Percentiles rank a stretch among this genome's conserved stretches.
phyloP scores from a whole-genome alignment of 148 eudicot genomes.

The Heliamphora exappendiculata region DNA sequence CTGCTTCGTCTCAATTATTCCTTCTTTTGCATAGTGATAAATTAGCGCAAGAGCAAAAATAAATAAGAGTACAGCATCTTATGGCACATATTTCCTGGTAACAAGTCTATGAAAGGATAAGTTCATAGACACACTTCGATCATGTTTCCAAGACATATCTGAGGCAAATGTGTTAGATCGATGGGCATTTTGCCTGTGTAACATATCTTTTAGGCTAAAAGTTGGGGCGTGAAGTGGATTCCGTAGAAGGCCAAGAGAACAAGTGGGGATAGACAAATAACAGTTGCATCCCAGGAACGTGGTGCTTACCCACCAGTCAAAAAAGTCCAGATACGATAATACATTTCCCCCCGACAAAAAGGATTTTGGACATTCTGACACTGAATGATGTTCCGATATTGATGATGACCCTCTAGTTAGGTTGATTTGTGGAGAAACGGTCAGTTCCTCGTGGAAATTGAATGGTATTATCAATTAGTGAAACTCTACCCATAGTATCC shows the following conservation, averaged over 20 bases:
- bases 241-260: not conserved
- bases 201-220: not conserved
- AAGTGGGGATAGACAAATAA: not conserved
- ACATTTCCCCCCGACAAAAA: not conserved
- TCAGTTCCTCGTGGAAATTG: not conserved
- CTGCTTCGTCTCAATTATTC: not conserved
- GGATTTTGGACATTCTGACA: not conserved
- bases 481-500: slow-evolving; percentile 3
- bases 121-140: not conserved
- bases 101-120: not conserved
- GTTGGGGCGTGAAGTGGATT: not conserved
- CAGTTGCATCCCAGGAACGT: not conserved
- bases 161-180: not conserved
- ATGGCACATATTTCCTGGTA: not conserved
- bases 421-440: not conserved
- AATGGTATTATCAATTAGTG: not conserved
- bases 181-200: not conserved
- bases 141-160: not conserved
- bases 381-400: not conserved
- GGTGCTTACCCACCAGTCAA: not conserved
- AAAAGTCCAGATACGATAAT: not conserved
- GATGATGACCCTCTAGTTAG: not conserved
- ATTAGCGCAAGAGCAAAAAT: no score
- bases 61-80: not conserved
- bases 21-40: not conserved